Evolutionary conservation across 2,329 filamentous ascomycete genomes (phyloP).

Genomic region (Dactylellina haptotyla): DNA sequence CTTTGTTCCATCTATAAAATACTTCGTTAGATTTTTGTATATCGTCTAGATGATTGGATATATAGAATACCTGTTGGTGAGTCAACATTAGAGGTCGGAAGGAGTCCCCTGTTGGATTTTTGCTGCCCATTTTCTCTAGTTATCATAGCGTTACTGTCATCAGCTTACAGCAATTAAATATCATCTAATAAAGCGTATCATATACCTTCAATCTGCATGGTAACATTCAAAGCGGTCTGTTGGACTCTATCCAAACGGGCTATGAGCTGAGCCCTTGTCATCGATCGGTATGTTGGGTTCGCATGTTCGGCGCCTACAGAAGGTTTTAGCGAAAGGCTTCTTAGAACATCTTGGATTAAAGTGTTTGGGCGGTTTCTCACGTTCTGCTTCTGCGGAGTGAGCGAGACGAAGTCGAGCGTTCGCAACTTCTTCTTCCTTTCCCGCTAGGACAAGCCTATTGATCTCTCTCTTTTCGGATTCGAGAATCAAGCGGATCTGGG

Average conservation of each 20-base stretch:
- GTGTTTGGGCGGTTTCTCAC: constrained; percentile 10
- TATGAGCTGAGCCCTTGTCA: background rate
- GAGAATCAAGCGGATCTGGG: constrained; percentile 21
- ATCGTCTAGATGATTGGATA: background rate
- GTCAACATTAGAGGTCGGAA: constrained; percentile 10
- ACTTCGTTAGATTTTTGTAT: background rate
- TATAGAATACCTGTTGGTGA: constrained; percentile 7
- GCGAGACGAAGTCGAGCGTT: constrained; percentile 16
- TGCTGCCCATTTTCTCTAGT: constrained; percentile 3
- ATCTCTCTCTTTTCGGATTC: constrained; percentile 27
- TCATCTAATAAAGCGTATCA: background rate
- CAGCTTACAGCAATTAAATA: background rate
- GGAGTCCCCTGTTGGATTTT: constrained; percentile 9
- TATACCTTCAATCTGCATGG: constrained; percentile 21
- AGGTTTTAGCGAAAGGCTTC: background rate
- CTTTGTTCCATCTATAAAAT: constrained; percentile 17
- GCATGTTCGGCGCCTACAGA: constrained; percentile 4
- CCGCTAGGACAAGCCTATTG: constrained; percentile 2
- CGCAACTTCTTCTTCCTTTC: constrained; percentile 19
- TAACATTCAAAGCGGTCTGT: constrained; percentile 2
- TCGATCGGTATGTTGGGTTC: background rate
- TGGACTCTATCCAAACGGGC: constrained; percentile 8
- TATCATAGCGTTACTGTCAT: background rate
- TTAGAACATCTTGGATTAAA: background rate
- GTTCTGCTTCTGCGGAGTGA: constrained; percentile 38